Evolutionary conservation across 768 basidiomycete species (phyloP).

Genomic region (Tylopilus vinaceipallidus): DNA sequence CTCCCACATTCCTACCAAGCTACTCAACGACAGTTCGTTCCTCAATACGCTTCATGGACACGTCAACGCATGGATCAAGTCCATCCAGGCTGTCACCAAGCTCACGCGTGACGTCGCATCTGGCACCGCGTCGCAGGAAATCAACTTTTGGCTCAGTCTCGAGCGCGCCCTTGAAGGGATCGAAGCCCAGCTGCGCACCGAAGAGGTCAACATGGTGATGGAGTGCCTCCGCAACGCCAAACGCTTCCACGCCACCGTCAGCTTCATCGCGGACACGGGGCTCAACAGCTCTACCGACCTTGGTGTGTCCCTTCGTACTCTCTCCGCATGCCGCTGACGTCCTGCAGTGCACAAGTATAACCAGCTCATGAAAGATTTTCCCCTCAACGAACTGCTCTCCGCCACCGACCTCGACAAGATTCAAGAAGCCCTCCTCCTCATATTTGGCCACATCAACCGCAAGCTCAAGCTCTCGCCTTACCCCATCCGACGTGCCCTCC

Average conservation of each 20-base stretch:
- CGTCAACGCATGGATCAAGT: slow-evolving; percentile 98
- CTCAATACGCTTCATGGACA: slow-evolving; percentile 91
- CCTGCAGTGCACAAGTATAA: slow-evolving; percentile 92
- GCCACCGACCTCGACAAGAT: slow-evolving; percentile 96
- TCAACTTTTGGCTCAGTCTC: slow-evolving; percentile 98
- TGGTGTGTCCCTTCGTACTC: slow-evolving; percentile 44
- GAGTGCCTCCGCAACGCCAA: slow-evolving; percentile 95
- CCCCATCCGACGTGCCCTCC: slow-evolving; percentile 92
- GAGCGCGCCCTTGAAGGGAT: slow-evolving; percentile 93
- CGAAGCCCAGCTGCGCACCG: slow-evolving; percentile 86
- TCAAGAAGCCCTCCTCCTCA: slow-evolving; percentile 80
- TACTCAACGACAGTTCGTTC: slow-evolving; percentile 85
- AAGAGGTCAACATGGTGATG: slow-evolving; percentile 91
- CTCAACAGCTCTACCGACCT: slow-evolving; percentile 90
- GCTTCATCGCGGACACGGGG: slow-evolving; percentile 97
- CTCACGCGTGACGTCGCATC: slow-evolving; percentile 90
- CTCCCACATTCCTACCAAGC: slow-evolving; percentile 67
- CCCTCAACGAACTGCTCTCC: slow-evolving; percentile 92
- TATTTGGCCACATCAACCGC: slow-evolving; percentile 93
- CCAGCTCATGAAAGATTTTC: slow-evolving; percentile 98
- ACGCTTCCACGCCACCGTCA: slow-evolving; percentile 94
- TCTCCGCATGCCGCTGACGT: not conserved
- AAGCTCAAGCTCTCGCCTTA: slow-evolving; percentile 96
- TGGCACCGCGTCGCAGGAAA: slow-evolving; percentile 96
- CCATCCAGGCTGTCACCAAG: slow-evolving; percentile 95